Conservation (phyloP, 2,329 filamentous ascomycete species). For the Hypoxylon sp. region DNA sequence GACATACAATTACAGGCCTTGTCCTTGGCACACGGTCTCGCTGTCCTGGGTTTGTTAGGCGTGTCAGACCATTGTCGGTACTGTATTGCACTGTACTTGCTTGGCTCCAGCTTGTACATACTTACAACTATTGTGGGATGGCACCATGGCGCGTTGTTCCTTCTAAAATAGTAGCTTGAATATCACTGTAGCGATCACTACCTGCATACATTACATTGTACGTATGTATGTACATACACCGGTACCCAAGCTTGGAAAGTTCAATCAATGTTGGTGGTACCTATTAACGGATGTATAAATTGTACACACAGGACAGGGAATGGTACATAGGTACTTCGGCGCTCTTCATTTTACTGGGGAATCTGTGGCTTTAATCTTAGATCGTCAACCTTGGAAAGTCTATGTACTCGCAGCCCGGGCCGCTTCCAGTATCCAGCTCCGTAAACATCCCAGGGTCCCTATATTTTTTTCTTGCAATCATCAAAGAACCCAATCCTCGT, state of each 20-base stretch:
- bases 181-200: constrained; percentile 7
- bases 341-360: constrained; percentile 44
- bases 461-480: constrained; percentile 32
- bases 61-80: constrained; percentile 24
- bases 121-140: constrained; percentile 16
- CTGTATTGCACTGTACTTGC: constrained; percentile 30
- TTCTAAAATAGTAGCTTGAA: constrained; percentile 21
- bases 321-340: constrained; percentile 19
- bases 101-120: too few relatives aligned
- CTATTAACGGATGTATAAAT: not conserved
- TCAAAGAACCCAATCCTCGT: constrained; percentile 48
- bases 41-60: constrained; percentile 25
- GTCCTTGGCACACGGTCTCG: constrained; percentile 37
- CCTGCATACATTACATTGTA: constrained; percentile 9
- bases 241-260: constrained; percentile 11
- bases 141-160: constrained; percentile 23
- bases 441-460: constrained; percentile 46
- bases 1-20: constrained; percentile 39
- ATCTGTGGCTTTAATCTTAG: constrained; percentile 46
- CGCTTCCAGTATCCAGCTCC: constrained; percentile 46
- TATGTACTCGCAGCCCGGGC: constrained; percentile 37
- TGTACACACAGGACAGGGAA: constrained; percentile 3
- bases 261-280: constrained; percentile 1
- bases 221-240: constrained; percentile 1
- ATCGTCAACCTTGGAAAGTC: constrained; percentile 26